Evolutionary conservation across 495 filamentous ascomycete genomes (phyloP).

Genomic region (Trichoderma parareesei): DNA sequence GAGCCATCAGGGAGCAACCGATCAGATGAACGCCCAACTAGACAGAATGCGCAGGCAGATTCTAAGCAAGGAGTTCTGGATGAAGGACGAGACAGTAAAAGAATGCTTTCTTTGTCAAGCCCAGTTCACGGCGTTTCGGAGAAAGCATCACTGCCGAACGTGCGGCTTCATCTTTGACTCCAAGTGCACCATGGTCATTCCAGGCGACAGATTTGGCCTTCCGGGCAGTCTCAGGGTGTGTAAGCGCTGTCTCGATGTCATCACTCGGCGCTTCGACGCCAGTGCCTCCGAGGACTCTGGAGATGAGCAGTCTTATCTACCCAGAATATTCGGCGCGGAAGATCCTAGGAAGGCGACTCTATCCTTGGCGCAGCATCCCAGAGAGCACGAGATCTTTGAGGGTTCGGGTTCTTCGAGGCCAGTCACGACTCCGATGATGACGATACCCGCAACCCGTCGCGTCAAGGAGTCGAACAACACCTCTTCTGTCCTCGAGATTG

Average conservation of each 20-base stretch:
- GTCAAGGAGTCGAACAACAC: constrained; percentile 74
- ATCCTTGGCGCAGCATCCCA: constrained; percentile 7
- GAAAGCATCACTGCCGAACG: constrained; percentile 93
- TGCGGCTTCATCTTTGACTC: constrained; percentile 97
- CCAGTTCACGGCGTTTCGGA: constrained; percentile 83
- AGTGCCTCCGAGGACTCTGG: constrained; percentile 78
- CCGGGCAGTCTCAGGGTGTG: constrained; percentile 81
- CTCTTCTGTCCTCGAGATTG: constrained; percentile 88
- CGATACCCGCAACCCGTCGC: constrained; percentile 78
- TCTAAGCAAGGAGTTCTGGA: constrained; percentile 94
- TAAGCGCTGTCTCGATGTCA: constrained; percentile 88
- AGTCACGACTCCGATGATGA: constrained; percentile 61
- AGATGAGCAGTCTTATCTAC: constrained; percentile 50
- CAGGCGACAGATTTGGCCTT: constrained; percentile 81
- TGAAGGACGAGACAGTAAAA: constrained; percentile 97
- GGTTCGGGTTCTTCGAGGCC: constrained; percentile 35
- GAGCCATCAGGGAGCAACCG: constrained; percentile 45
- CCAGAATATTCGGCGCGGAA: constrained; percentile 38
- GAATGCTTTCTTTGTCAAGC: constrained; percentile 92
- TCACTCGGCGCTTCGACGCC: constrained; percentile 81
- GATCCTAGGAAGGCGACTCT: neutral
- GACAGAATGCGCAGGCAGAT: constrained; percentile 73
- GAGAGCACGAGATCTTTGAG: constrained; percentile 27
- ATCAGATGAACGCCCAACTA: constrained; percentile 51
- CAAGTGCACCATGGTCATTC: constrained; percentile 85